Base-by-base conservation (phyloP, 345 rosid genomes). In the Moricandia arvensis region DNA sequence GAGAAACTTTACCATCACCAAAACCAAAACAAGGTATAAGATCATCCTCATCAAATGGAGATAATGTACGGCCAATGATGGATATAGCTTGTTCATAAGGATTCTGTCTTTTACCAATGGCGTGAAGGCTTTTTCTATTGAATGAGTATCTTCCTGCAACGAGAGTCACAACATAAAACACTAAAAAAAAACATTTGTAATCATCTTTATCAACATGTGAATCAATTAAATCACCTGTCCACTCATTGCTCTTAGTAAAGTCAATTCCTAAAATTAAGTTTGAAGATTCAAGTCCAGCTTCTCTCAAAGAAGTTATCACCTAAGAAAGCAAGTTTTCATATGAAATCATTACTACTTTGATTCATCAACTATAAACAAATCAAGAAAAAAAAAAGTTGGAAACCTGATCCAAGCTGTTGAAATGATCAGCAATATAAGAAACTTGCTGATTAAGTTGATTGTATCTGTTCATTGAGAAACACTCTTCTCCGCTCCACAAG, bases 81-180 rank as follows among this genome's bases (percentile, higher is more conserved):
- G 98, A 94, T 75, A 94, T 91, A 8, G 98, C 98, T 87, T 81
- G 96, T 73, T 94, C 96, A 31, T 94, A 94, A 7, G 97, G 98
- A 82, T 94, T 94, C 15, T 73, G 88, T 33, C 72, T 57, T 80
- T 66, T 82, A 31, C 96, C 88, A 26, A 82, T 79, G 66, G 97
- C 81, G 37, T 94, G 97, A 74, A 94, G 98, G 72, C 92, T 91
- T 82, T 60, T 94, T 57, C 96, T 78, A 68, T 83, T 79, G 77
- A 91, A 94, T 43, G 98, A 94, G 69, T 82, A 43, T 82, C 47
- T 91, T 71, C 98, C 98, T 93, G 74, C 54, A 81, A 31, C 11
- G 7, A 62, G 38, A 72, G 37, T 17, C 51, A 12, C 0, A 45
- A 31, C 54, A 71, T 77, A 7, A 62, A 57, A 64, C 55, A 3